Conservation (phyloP, 805 yeast species). For the Tetrapisispora taiwanensis region DNA sequence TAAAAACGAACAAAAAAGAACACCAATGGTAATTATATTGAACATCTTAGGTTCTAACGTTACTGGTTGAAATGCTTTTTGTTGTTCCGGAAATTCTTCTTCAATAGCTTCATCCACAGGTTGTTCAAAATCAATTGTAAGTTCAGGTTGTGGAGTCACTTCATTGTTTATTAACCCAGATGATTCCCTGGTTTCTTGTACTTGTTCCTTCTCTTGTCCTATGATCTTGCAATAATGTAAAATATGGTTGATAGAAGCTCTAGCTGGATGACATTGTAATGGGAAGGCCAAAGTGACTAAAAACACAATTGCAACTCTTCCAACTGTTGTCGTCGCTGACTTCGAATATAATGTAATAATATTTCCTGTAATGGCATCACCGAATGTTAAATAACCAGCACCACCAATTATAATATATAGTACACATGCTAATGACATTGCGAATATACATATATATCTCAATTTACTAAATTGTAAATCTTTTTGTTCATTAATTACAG, state of each 20-base stretch:
- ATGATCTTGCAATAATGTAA: constrained; percentile 35
- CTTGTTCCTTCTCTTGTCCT: background rate
- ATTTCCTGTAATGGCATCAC: constrained; percentile 68
- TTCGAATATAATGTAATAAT: constrained; percentile 69
- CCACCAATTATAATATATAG: constrained; percentile 68
- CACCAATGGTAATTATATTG: constrained; percentile 36
- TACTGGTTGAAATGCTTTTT: constrained; percentile 1
- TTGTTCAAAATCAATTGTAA: background rate
- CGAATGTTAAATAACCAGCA: constrained; percentile 79
- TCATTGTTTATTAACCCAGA: constrained; percentile 5
- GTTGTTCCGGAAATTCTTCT: constrained; percentile 22
- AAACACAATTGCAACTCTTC: constrained; percentile 69
- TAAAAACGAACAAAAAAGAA: constrained; percentile 41
- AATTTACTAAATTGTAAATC: constrained; percentile 42
- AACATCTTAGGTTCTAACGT: background rate
- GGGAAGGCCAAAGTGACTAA: constrained; percentile 82
- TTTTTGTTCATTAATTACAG: constrained; percentile 71
- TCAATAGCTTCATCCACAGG: constrained; percentile 20
- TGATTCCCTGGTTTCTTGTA: background rate
- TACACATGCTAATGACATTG: constrained; percentile 49
- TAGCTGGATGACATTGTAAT: constrained; percentile 80
- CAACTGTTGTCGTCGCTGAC: constrained; percentile 58
- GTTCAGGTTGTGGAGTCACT: background rate
- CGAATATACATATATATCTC: constrained; percentile 37
- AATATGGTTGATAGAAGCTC: constrained; percentile 72